Conservation (phyloP, 2,329 filamentous ascomycete genomes). For the Ceratocystiopsis brevicomis region DNA sequence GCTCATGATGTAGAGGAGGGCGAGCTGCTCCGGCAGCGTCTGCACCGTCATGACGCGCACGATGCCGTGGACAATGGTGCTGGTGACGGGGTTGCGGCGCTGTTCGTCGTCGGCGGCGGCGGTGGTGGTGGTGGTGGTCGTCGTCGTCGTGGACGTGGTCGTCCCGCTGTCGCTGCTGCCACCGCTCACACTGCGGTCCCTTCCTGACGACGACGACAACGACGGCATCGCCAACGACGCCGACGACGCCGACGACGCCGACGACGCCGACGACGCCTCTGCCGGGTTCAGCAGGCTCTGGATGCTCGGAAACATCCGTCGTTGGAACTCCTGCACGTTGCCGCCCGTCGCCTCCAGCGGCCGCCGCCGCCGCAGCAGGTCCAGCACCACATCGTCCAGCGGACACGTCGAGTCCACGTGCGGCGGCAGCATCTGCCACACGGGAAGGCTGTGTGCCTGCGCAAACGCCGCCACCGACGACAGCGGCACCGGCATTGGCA, state of each 20-base stretch:
- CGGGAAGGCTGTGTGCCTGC: background rate
- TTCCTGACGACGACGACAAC: background rate
- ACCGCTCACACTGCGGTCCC: no score
- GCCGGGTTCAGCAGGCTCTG: constrained; percentile 1
- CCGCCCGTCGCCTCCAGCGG: background rate
- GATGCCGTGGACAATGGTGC: constrained; percentile 1
- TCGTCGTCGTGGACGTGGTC: no score
- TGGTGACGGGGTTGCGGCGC: background rate
- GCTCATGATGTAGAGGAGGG: constrained; percentile 1
- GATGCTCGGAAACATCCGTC: background rate
- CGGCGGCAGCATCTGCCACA: constrained; percentile 1
- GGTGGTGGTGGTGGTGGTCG: no score
- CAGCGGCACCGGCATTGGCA: no score
- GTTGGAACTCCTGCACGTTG: constrained; percentile 1
- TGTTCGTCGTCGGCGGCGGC: no score
- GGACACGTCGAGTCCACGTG: constrained; percentile 1
- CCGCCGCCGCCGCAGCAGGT: background rate
- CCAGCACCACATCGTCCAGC: background rate
- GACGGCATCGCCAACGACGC: background rate
- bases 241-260: no score
- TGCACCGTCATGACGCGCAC: constrained; percentile 1
- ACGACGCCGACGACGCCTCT: no score
- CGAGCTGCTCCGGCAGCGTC: constrained; percentile 1
- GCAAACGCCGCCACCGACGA: no score
- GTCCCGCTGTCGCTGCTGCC: no score